These are phyloP conservation scores for Arthrocladium fulminans DNA, from an alignment of 2,329 filamentous ascomycete genomes.

Conservation along the genomic window DNA sequence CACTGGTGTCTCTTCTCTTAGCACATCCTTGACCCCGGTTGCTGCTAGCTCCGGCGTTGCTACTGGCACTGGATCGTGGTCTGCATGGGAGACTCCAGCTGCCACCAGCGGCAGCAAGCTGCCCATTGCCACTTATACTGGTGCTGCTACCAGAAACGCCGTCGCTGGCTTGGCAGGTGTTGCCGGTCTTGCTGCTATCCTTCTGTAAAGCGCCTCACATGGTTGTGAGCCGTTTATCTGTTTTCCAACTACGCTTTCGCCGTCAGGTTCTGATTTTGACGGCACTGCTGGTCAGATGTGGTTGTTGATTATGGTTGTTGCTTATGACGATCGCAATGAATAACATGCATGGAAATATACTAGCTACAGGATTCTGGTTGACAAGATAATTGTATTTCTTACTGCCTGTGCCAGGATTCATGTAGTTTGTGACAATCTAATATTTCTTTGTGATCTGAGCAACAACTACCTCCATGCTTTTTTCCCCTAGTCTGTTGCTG, in stretches of 20 bases:
- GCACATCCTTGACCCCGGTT: constrained; percentile 4
- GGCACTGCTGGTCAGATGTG: not conserved
- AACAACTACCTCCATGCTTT: not conserved
- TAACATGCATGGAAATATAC: not conserved
- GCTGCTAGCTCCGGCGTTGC: constrained; percentile 1
- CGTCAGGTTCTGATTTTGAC: not conserved
- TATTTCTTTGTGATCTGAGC: not conserved
- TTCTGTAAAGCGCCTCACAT: constrained; percentile 19
- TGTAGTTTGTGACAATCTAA: not conserved
- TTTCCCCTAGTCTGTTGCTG: not conserved
- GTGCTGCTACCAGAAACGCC: constrained; percentile 21
- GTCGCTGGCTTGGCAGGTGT: constrained; percentile 24
- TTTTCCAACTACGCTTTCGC: not conserved
- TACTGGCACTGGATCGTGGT: not conserved
- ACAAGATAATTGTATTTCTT: not conserved
- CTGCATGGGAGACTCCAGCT: constrained; percentile 1
- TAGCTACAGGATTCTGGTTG: not conserved
- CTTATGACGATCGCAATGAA: not conserved
- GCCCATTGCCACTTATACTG: constrained; percentile 18
- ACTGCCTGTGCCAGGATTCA: not conserved
- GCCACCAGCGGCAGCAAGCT: not conserved
- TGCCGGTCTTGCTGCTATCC: constrained; percentile 22
- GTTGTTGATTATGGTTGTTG: not conserved
- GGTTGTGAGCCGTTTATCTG: not conserved
- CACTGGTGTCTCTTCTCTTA: not conserved